A percentile compares a stretch with the other conserved stretches of the same genome.
Conservation (phyloP, 1,284 basidiomycete genomes). For the Fomitiporia mediterranea region DNA sequence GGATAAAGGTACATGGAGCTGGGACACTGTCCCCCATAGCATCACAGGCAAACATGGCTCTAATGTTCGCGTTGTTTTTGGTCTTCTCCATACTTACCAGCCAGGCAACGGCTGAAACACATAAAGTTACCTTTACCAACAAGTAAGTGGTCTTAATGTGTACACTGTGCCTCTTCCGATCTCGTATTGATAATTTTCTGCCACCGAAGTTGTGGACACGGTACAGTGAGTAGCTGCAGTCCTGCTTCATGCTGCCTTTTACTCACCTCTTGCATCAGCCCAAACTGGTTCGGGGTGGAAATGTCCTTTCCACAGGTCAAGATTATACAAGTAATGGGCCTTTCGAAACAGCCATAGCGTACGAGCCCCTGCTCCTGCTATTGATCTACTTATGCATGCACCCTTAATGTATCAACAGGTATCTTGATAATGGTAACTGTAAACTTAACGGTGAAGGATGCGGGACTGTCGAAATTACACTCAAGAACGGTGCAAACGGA, state of each 20-base stretch:
- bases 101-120: constrained; percentile 25
- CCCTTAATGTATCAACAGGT: constrained; percentile 23
- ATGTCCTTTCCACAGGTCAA: constrained; percentile 26
- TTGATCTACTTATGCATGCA: background rate
- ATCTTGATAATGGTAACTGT: constrained; percentile 35
- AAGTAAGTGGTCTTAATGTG: constrained; percentile 18
- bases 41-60: background rate
- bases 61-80: background rate
- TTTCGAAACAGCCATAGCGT: constrained; percentile 36
- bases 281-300: constrained; percentile 25
- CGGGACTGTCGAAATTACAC: constrained; percentile 39
- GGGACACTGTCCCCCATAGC: too few relatives aligned
- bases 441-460: constrained; percentile 40
- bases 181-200: background rate
- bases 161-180: background rate
- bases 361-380: constrained; percentile 18
- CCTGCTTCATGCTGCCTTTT: background rate
- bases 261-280: constrained; percentile 23
- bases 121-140: constrained; percentile 29
- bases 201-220: constrained; percentile 25
- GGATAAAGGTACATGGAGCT: too few relatives aligned
- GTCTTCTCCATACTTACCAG: background rate
- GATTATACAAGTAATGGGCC: constrained; percentile 34
- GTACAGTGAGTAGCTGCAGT: constrained; percentile 22
- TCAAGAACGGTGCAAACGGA: constrained; percentile 35